phyloP scores from a whole-genome alignment of 257 asterid genomes.

The Nicotiana tomentosiformis region DNA sequence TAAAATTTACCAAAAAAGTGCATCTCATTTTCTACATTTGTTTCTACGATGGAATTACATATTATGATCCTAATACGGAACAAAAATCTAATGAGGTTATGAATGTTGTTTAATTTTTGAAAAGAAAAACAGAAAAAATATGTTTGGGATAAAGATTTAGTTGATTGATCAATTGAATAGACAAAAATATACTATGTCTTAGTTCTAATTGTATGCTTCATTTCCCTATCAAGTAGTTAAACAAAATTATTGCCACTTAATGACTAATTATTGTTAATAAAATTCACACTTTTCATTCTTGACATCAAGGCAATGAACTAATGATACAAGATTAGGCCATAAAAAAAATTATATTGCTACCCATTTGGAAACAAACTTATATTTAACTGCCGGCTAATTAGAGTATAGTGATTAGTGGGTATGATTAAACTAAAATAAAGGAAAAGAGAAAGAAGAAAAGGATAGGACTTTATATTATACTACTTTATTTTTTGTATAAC shows the following conservation, averaged over 20 bases:
- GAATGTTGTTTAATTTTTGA: no score
- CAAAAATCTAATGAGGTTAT: neutral
- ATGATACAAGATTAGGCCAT: neutral
- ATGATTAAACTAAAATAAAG: neutral
- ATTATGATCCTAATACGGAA: neutral
- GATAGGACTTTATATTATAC: neutral
- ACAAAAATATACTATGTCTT: neutral
- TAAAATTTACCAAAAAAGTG: neutral
- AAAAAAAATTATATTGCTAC: neutral
- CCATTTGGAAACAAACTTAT: neutral
- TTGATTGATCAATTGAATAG: neutral
- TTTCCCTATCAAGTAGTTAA: neutral
- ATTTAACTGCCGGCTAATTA: neutral
- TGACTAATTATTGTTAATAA: neutral
- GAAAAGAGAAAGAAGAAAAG: neutral
- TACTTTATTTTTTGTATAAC: neutral
- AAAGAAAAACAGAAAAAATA: neutral
- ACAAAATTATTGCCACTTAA: neutral
- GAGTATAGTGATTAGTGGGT: neutral
- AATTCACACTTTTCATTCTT: neutral
- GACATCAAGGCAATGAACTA: neutral
- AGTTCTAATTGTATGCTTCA: neutral
- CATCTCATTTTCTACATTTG: neutral
- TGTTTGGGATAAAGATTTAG: neutral
- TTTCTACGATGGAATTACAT: neutral